Percentiles rank a stretch among this genome's conserved stretches.
These are phyloP conservation scores for Zygosaccharomyces lentus DNA, from an alignment of 805 yeast genomes.

Conservation along the genomic window DNA sequence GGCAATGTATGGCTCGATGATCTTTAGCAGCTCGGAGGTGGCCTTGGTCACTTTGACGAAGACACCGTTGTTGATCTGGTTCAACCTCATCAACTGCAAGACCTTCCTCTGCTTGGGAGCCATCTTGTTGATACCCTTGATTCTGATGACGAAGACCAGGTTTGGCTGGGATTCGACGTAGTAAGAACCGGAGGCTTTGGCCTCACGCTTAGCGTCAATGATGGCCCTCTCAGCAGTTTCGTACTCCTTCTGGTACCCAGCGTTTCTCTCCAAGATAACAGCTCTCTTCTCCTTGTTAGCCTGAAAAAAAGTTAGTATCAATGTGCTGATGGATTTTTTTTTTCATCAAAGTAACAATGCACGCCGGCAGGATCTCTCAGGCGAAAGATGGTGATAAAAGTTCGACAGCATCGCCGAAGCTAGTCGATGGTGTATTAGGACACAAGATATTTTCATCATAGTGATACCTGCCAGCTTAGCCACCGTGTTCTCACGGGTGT, in stretches of 20 bases:
- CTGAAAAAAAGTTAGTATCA: conserved; percentile 28
- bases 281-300: conserved; percentile 55
- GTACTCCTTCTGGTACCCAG: conserved; percentile 95
- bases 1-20: conserved; percentile 95
- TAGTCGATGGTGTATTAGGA: conserved; percentile 50
- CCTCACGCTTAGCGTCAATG: conserved; percentile 84
- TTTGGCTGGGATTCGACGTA: conserved; percentile 93
- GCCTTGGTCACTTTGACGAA: conserved; percentile 95
- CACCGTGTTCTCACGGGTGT: conserved; percentile 19
- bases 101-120: conserved; percentile 99
- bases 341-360: neutral
- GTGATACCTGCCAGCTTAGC: conserved; percentile 4
- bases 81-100: conserved; percentile 86
- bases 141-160: conserved; percentile 94
- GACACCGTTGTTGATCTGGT: conserved; percentile 92
- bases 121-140: conserved; percentile 98
- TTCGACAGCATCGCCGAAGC: conserved; percentile 67
- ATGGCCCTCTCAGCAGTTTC: conserved; percentile 85
- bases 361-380: conserved; percentile 39
- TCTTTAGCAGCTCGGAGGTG: conserved; percentile 83
- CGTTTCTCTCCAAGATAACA: conserved; percentile 87
- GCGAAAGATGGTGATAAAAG: conserved; percentile 75
- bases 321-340: neutral
- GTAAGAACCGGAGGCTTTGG: conserved; percentile 90
- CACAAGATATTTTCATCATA: conserved; percentile 51